These are phyloP conservation scores for Cryptococcus neoformans DNA, from an alignment of 1,284 basidiomycete species.

Conservation along the genomic window DNA sequence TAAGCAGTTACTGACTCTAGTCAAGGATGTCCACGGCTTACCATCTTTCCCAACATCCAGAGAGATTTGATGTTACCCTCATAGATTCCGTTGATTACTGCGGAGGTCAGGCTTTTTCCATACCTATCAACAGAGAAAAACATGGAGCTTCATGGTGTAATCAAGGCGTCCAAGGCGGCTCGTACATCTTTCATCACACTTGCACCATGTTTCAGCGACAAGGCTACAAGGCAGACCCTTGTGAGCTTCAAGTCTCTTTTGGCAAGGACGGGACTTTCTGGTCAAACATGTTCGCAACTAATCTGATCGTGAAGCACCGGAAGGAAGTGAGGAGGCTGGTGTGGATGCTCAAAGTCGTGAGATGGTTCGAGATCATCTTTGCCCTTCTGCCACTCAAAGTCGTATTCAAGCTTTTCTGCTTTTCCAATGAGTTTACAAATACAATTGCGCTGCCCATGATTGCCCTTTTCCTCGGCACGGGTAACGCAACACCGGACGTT, in stretches of 20 bases:
- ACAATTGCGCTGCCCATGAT: conserved; percentile 50
- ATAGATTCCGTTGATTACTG: conserved; percentile 54
- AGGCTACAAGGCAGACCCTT: conserved; percentile 54
- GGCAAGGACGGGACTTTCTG: conserved; percentile 62
- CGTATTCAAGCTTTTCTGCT: conserved; percentile 59
- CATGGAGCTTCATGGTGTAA: conserved; percentile 60
- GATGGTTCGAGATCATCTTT: conserved; percentile 57
- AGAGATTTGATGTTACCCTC: neutral
- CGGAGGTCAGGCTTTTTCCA: conserved; percentile 62
- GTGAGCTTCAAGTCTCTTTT: conserved; percentile 62
- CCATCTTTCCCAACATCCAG: neutral
- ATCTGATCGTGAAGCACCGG: conserved; percentile 54
- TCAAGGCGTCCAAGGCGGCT: conserved; percentile 57
- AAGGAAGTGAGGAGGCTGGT: conserved; percentile 61
- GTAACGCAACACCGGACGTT: conserved; percentile 50
- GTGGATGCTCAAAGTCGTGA: conserved; percentile 55
- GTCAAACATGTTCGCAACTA: conserved; percentile 63
- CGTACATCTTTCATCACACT: conserved; percentile 60
- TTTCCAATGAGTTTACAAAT: conserved; percentile 55
- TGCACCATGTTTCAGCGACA: conserved; percentile 58
- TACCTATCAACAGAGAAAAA: conserved; percentile 54
- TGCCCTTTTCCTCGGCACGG: conserved; percentile 50
- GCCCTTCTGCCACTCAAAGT: conserved; percentile 60
- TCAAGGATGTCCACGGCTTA: neutral
- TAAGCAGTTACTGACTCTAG: neutral